phyloP scores from a whole-genome alignment of 495 filamentous ascomycete species.

The Penicillium nucicola region DNA sequence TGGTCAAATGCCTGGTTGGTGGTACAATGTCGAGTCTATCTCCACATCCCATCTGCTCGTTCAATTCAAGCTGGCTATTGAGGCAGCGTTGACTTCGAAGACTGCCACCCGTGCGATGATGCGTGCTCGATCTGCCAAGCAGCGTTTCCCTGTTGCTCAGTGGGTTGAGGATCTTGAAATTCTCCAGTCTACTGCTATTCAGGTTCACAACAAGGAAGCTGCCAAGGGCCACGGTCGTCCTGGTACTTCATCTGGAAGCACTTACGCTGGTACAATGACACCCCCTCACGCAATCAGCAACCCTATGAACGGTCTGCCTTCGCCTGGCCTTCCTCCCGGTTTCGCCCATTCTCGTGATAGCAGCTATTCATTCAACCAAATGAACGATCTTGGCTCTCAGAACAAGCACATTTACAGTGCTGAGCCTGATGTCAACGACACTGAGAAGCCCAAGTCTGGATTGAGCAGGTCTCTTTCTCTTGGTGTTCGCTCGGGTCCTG shows the following conservation, averaged over 20 bases:
- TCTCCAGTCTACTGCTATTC: constrained; percentile 55
- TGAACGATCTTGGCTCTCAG: constrained; percentile 42
- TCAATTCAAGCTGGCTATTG: constrained; percentile 71
- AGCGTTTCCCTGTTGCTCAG: constrained; percentile 71
- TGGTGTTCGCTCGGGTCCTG: constrained; percentile 44
- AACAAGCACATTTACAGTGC: constrained; percentile 45
- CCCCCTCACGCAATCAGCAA: constrained; percentile 14
- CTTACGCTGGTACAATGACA: constrained; percentile 27
- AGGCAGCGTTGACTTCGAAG: constrained; percentile 62
- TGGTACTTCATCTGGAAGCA: constrained; percentile 35
- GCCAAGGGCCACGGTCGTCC: constrained; percentile 32
- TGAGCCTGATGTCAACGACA: constrained; percentile 31
- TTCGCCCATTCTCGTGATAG: constrained; percentile 23
- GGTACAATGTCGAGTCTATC: constrained; percentile 68
- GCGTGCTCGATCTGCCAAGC: constrained; percentile 70
- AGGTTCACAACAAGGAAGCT: constrained; percentile 36
- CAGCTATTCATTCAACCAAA: constrained; percentile 38
- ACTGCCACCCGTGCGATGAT: constrained; percentile 57
- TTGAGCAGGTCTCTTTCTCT: constrained; percentile 42
- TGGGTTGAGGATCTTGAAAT: constrained; percentile 64
- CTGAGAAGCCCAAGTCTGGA: constrained; percentile 35
- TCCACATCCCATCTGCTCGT: constrained; percentile 65
- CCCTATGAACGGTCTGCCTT: constrained; percentile 35
- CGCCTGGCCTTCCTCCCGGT: constrained; percentile 34
- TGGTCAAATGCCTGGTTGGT: constrained; percentile 75